phyloP scores from a whole-genome alignment of 2,329 filamentous ascomycete species.

The Penicillium sp. region DNA sequence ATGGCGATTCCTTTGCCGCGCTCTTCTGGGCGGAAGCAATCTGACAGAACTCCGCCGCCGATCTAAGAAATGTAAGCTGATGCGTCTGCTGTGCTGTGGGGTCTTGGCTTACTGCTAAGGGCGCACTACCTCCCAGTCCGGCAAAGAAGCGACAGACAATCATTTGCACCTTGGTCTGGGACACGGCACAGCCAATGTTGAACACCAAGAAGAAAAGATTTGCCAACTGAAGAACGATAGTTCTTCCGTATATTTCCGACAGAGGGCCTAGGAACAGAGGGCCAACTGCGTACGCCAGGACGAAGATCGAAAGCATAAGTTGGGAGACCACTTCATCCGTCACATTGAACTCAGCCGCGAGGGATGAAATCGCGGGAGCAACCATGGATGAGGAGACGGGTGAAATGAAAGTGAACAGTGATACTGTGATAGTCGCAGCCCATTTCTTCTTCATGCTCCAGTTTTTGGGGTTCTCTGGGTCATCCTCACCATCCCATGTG shows the following conservation, averaged over 20 bases:
- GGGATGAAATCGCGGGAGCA: conserved; percentile 53
- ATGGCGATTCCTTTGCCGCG: conserved; percentile 64
- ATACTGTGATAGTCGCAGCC: conserved; percentile 57
- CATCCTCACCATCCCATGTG: conserved; percentile 56
- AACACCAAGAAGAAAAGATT: conserved; percentile 61
- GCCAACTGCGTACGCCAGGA: conserved; percentile 57
- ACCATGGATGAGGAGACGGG: conserved; percentile 66
- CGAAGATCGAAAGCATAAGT: conserved; percentile 57
- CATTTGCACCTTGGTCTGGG: conserved; percentile 55
- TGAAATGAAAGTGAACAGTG: conserved; percentile 63
- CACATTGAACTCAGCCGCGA: conserved; percentile 59
- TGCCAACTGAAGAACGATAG: conserved; percentile 55
- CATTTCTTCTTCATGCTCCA: conserved; percentile 61
- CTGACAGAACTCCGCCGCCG: conserved; percentile 55
- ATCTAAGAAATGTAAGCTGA: conserved; percentile 31
- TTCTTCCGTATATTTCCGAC: conserved; percentile 59
- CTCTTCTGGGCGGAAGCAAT: conserved; percentile 63
- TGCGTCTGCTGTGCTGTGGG: not conserved
- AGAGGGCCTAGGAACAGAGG: conserved; percentile 56
- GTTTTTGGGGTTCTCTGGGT: conserved; percentile 53
- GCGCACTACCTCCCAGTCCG: conserved; percentile 61
- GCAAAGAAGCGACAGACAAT: conserved; percentile 61
- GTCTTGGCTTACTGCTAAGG: conserved; percentile 48
- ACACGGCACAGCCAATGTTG: conserved; percentile 62
- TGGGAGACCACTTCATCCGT: conserved; percentile 46